phyloP scores from a whole-genome alignment of 805 yeast genomes.

The Wickerhamiella shivajii region DNA sequence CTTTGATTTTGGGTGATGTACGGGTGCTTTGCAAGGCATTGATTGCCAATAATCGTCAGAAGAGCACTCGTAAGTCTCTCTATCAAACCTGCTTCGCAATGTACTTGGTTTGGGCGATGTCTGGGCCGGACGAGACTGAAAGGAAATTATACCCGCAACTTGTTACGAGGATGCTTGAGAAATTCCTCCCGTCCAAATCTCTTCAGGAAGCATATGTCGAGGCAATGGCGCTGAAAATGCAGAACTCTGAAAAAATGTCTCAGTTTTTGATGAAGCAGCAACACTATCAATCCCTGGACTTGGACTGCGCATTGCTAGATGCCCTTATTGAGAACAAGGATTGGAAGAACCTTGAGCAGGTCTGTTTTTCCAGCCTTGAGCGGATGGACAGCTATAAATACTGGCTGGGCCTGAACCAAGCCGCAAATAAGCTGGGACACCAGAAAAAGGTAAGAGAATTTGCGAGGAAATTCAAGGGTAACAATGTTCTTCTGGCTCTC shows the following conservation, averaged over 20 bases:
- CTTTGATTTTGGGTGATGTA: conserved; percentile 13
- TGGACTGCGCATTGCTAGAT: conserved; percentile 33
- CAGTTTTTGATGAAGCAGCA: conserved; percentile 40
- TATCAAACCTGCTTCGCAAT: conserved; percentile 31
- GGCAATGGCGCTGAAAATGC: conserved; percentile 34
- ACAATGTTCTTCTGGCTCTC: conserved; percentile 44
- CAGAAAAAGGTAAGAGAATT: conserved; percentile 24
- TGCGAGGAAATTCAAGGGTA: conserved; percentile 26
- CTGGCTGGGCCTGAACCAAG: conserved; percentile 43
- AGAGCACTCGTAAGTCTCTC: conserved; percentile 13
- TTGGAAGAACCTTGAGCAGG: conserved; percentile 32
- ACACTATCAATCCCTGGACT: too few relatives aligned
- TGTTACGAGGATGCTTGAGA: conserved; percentile 42
- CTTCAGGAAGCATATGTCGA: conserved; percentile 57
- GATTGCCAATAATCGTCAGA: conserved; percentile 16
- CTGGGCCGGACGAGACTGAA: conserved; percentile 32
- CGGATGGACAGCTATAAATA: conserved; percentile 63
- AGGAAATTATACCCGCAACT: conserved; percentile 40
- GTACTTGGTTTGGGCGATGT: conserved; percentile 26
- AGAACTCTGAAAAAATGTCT: conserved; percentile 25
- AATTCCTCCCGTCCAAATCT: conserved; percentile 35
- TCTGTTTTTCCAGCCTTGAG: conserved; percentile 31
- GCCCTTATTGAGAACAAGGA: conserved; percentile 30
- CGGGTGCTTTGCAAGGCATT: conserved; percentile 16
- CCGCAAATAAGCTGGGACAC: conserved; percentile 29